A percentile compares a stretch with the other conserved stretches of the same genome.
Evolutionary conservation across 352 stramenopile genomes (phyloP).

Genomic region (Phytophthora uliginosa): DNA sequence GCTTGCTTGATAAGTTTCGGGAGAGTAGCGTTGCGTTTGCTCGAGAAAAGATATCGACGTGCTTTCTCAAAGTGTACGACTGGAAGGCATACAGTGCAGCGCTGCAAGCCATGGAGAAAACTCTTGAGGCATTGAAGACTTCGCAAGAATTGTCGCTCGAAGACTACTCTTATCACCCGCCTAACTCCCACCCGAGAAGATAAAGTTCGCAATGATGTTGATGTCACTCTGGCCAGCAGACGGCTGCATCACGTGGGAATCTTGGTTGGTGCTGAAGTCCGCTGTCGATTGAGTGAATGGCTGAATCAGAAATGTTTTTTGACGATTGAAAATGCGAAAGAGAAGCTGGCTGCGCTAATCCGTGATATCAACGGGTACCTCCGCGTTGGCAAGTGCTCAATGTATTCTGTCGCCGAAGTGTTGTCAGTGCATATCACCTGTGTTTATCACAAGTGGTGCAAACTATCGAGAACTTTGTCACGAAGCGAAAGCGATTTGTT

Average conservation of each 20-base stretch:
- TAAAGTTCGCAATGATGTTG: background rate
- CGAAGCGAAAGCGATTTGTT: background rate
- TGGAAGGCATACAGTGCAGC: background rate
- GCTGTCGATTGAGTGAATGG: background rate
- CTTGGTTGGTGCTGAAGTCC: background rate
- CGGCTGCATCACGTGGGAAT: background rate
- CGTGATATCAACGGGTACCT: background rate
- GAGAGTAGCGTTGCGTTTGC: background rate
- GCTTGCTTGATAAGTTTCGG: constrained; percentile 12
- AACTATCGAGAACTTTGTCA: background rate
- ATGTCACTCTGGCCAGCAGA: background rate
- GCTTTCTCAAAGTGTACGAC: background rate
- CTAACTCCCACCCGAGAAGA: background rate
- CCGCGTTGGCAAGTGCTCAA: background rate
- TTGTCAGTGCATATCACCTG: background rate
- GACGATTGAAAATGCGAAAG: background rate
- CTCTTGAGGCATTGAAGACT: background rate
- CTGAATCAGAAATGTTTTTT: background rate
- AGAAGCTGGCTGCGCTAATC: background rate
- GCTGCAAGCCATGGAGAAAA: background rate
- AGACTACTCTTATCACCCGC: background rate
- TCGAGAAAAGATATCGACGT: background rate
- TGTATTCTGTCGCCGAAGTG: background rate
- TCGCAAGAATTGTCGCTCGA: background rate
- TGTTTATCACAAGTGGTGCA: background rate